A percentile compares a stretch with the other conserved stretches of the same genome.
phyloP scores from a whole-genome alignment of 495 filamentous ascomycete genomes.

The Penicillium simplicissimum region DNA sequence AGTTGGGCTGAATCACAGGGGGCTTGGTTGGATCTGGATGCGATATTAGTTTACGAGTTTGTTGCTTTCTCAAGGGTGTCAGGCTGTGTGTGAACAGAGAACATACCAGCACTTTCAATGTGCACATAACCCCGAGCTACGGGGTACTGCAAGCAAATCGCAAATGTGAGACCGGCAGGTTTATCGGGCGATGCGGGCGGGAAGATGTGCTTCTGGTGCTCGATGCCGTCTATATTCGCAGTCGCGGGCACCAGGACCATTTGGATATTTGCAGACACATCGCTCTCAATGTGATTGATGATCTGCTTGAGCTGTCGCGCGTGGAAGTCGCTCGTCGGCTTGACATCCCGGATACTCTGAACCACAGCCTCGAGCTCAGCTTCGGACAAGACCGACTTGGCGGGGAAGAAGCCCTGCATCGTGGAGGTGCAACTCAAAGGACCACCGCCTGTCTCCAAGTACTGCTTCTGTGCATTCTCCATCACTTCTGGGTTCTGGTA shows the following conservation, averaged over 20 bases:
- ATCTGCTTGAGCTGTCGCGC: constrained; percentile 28
- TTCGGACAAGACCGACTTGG: constrained; percentile 22
- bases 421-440: constrained; percentile 17
- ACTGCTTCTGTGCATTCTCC: constrained; percentile 22
- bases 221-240: constrained; percentile 16
- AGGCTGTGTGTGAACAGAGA: background rate
- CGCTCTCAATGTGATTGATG: constrained; percentile 26
- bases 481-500: constrained; percentile 29
- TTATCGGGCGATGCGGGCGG: constrained; percentile 9
- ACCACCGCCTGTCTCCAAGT: constrained; percentile 15
- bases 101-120: constrained; percentile 38
- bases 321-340: constrained; percentile 26
- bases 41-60: background rate
- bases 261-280: constrained; percentile 30
- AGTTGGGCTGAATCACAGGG: constrained; percentile 30
- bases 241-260: constrained; percentile 22
- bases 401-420: constrained; percentile 32
- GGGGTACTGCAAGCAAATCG: constrained; percentile 30
- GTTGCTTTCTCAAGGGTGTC: background rate
- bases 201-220: constrained; percentile 23
- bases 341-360: constrained; percentile 23
- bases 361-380: constrained; percentile 23
- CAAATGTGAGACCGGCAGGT: constrained; percentile 23
- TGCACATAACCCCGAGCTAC: constrained; percentile 59
- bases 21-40: constrained; percentile 22